Conservation (phyloP, 208 protist genomes). For the Leptomonas pyrrhocoris region DNA sequence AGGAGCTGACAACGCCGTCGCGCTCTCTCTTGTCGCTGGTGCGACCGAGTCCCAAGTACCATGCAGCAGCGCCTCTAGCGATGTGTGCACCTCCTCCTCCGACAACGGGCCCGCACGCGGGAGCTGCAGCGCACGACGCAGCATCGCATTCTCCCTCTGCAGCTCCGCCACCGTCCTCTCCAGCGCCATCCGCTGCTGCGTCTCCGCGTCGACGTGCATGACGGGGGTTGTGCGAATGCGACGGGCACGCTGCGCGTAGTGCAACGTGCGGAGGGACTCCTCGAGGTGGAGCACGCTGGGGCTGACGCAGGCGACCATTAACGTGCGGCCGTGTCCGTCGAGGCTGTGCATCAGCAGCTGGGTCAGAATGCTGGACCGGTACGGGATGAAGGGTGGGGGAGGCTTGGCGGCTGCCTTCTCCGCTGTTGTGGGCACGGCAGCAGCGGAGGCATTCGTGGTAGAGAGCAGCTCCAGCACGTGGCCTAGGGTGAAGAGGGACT, state of each 20-base stretch:
- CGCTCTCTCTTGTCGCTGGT: neutral
- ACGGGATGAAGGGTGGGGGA: constrained; percentile 70
- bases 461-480: constrained; percentile 86
- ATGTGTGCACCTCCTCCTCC: constrained; percentile 15
- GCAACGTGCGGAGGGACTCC: constrained; percentile 81
- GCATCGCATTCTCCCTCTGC: constrained; percentile 53
- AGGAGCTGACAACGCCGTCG: neutral
- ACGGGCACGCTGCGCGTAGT: constrained; percentile 78
- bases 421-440: neutral
- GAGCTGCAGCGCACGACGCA: constrained; percentile 40
- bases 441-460: constrained; percentile 7
- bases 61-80: constrained; percentile 20
- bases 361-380: constrained; percentile 85
- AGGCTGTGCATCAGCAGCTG: constrained; percentile 90
- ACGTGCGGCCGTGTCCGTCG: constrained; percentile 65
- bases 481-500: constrained; percentile 89
- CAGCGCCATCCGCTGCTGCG: constrained; percentile 61
- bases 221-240: constrained; percentile 58
- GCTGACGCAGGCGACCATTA: constrained; percentile 86
- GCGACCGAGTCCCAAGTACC: neutral
- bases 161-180: constrained; percentile 40
- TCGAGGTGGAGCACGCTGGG: constrained; percentile 70
- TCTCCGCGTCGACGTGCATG: constrained; percentile 66
- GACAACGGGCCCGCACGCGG: constrained; percentile 11
- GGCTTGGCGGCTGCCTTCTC: neutral